Base-by-base conservation (phyloP, 805 yeast species). In the Suhomyces prunicola region DNA sequence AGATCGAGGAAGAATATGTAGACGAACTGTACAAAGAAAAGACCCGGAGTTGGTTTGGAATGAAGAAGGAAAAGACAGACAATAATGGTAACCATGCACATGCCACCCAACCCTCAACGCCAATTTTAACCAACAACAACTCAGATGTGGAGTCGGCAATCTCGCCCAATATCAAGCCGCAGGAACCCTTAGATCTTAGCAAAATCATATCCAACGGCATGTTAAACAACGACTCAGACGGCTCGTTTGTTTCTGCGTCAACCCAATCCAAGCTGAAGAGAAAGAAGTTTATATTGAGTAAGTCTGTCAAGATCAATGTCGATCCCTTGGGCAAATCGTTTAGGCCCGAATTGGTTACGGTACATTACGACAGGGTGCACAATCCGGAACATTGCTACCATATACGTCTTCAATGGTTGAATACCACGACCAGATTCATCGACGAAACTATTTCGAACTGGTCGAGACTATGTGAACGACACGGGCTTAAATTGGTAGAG, bases 351-450 rank as follows among this genome's bases (percentile, higher is more conserved):
- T 68, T 85, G 2, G 76, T 91, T 45, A 83, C 84, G 5, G 90
- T 94, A 1, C 97, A 93, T 69, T 89, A 90, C 63, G 99, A 94
- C 65, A 79, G 86, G 44, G 92, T 92, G 3, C 97, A 91, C 66
- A 93, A 92, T 64, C 97, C 97, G 0, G 93, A 88, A 59, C 96
- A 92, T 62, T 92, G 97, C 64, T 94, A 86, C 72, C 98, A 93
- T 63, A 80, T 94, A 31, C 76, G 97, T 46, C 68, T 93, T 12
- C 97, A 94, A 65, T 94, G 99, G 99, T 72, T 93, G 31, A 90
- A 88, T 55, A 85, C 96, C 0, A 90, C 98, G 0, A 87, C 96
- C 2, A 88, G 88, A 61, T 72, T 89, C 31, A 83, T 90, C 48
- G 97, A 91, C 54, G 96, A 91, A 58, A 75, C 88, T 10, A 77